A percentile compares a stretch with the other conserved stretches of the same genome.
These are phyloP conservation scores for Gnomoniopsis smithogilvyi DNA, from an alignment of 2,329 filamentous ascomycete species.

Conservation along the genomic window DNA sequence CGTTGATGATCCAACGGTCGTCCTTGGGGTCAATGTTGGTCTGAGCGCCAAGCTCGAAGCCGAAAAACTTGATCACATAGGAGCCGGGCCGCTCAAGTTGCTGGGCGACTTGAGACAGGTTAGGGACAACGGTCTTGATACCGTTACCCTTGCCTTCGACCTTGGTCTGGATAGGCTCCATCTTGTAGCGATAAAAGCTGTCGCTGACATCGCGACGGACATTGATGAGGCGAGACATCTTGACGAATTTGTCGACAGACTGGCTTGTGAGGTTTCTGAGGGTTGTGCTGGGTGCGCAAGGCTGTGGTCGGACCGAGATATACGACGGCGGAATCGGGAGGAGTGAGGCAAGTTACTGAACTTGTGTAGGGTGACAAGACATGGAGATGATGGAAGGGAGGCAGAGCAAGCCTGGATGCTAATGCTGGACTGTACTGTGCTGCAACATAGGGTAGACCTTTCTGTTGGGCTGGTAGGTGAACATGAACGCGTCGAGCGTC, in stretches of 20 bases:
- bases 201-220: conserved; percentile 97
- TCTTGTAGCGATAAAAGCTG: conserved; percentile 99
- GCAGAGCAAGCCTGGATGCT: conserved; percentile 45
- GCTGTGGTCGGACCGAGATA: conserved; percentile 21
- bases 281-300: conserved; percentile 2
- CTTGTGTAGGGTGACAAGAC: conserved; percentile 31
- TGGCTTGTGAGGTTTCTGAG: conserved; percentile 6
- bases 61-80: conserved; percentile 99
- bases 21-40: conserved; percentile 97
- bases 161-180: conserved; percentile 98
- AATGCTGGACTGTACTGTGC: conserved; percentile 52
- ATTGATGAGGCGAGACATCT: conserved; percentile 89
- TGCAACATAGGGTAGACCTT: conserved; percentile 55
- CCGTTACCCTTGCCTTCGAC: conserved; percentile 99
- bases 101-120: conserved; percentile 87
- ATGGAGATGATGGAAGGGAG: conserved; percentile 34
- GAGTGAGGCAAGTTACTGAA: conserved; percentile 19
- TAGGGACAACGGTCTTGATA: conserved; percentile 98
- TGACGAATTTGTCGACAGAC: conserved; percentile 46
- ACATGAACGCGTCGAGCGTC: conserved; percentile 52
- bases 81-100: conserved; percentile 88
- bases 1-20: conserved; percentile 99
- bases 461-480: conserved; percentile 49
- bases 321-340: conserved; percentile 13
- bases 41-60: conserved; percentile 97